A percentile compares a stretch with the other conserved stretches of the same genome.
phyloP scores from a whole-genome alignment of 1,284 basidiomycete species.

The Ganoderma lingzhi region DNA sequence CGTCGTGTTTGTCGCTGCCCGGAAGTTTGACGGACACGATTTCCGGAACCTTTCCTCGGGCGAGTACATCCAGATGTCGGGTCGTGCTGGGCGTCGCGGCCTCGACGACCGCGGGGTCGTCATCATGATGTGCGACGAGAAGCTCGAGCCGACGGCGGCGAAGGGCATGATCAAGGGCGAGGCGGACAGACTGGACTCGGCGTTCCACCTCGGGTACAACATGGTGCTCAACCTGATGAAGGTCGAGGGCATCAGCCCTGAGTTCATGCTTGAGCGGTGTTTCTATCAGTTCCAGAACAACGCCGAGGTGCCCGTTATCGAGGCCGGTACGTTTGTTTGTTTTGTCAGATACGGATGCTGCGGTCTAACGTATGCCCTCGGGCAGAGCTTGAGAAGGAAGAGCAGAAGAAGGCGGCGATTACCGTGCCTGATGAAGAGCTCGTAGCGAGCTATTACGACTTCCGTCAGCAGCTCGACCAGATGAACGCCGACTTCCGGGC shows the following conservation, averaged over 20 bases:
- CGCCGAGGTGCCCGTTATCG: slow-evolving; percentile 86
- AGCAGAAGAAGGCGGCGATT: slow-evolving; percentile 73
- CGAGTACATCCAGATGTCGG: slow-evolving; percentile 99
- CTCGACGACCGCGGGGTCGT: slow-evolving; percentile 99
- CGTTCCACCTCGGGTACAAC: slow-evolving; percentile 99
- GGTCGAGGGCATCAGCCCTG: slow-evolving; percentile 98
- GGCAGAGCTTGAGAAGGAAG: slow-evolving; percentile 80
- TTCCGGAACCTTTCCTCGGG: slow-evolving; percentile 91
- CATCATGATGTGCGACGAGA: slow-evolving; percentile 99
- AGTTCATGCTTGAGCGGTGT: slow-evolving; percentile 97
- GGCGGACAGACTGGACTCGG: slow-evolving; percentile 96
- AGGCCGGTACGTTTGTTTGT: slow-evolving; percentile 71
- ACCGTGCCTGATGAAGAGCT: slow-evolving; percentile 85
- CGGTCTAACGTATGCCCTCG: neutral
- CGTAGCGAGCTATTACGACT: slow-evolving; percentile 92
- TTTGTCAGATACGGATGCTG: neutral
- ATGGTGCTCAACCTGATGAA: slow-evolving; percentile 99
- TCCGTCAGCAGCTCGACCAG: slow-evolving; percentile 90
- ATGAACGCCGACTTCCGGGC: slow-evolving; percentile 89
- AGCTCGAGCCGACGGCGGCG: slow-evolving; percentile 91
- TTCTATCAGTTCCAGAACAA: slow-evolving; percentile 99
- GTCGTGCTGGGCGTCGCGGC: slow-evolving; percentile 96
- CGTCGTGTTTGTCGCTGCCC: slow-evolving; percentile 95
- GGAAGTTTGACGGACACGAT: slow-evolving; percentile 97
- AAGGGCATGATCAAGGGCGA: slow-evolving; percentile 99